Evolutionary conservation across 331 rosid species (phyloP).

Genomic region (Rhamnella rubrinervis): DNA sequence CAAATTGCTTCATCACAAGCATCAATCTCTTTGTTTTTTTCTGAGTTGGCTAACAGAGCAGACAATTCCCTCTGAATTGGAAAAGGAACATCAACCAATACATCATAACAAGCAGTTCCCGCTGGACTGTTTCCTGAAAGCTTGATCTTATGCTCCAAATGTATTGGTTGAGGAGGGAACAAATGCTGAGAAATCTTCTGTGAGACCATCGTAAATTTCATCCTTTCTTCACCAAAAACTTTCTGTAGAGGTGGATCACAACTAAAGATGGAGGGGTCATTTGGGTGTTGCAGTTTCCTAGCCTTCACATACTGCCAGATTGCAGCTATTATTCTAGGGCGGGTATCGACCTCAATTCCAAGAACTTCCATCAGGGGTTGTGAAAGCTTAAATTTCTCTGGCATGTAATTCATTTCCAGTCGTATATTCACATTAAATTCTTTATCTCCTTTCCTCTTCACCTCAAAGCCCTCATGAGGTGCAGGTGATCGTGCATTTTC

Average conservation of each 20-base stretch:
- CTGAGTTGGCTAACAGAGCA: constrained; percentile 76
- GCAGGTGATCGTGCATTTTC: constrained; percentile 82
- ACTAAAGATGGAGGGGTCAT: constrained; percentile 75
- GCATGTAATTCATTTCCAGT: constrained; percentile 87
- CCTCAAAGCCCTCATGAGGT: constrained; percentile 98
- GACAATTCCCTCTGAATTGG: constrained; percentile 94
- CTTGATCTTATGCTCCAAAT: constrained; percentile 86
- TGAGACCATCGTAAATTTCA: constrained; percentile 90
- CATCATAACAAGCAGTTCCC: constrained; percentile 97
- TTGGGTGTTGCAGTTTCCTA: constrained; percentile 85
- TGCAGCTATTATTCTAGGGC: constrained; percentile 92
- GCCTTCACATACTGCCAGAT: constrained; percentile 99
- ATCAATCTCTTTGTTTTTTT: constrained; percentile 95
- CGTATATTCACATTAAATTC: constrained; percentile 73
- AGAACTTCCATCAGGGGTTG: constrained; percentile 90
- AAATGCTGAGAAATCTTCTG: constrained; percentile 90
- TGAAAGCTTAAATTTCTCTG: constrained; percentile 93
- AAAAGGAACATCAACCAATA: constrained; percentile 85
- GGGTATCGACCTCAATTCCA: constrained; percentile 98
- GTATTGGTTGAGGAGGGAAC: constrained; percentile 86
- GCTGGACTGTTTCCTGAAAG: constrained; percentile 89
- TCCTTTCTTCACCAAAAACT: constrained; percentile 91
- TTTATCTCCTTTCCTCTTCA: constrained; percentile 94
- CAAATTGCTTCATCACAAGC: constrained; percentile 91
- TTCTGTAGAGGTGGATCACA: constrained; percentile 93